Evolutionary conservation across 768 basidiomycete genomes (phyloP), one percentile per base, ranked within the genome.

Genomic region (Collybia mongolica): DNA sequence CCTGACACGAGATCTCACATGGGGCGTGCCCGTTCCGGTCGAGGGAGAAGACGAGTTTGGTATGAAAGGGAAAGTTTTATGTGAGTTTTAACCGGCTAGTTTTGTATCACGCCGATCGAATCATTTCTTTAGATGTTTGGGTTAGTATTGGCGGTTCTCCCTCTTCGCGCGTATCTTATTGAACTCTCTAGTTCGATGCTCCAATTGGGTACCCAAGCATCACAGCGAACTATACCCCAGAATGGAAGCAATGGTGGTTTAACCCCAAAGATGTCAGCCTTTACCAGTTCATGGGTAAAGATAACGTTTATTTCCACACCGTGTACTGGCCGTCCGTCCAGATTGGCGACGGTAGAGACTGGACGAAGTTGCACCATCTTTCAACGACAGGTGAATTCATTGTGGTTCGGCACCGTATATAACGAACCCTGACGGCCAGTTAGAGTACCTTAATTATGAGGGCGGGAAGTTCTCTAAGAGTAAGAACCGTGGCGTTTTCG

Each of bases 231-330:
- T 94, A 95, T 73, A 96, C 92, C 29, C 75, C 88, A 17, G 88
- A 97, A 55, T 99, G 97, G 97, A 84, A 87, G 67, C 79, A 84
- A 66, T 99, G 97, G 97, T 99, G 97, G 97, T 84, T 89, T 62
- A 88, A 95, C 62, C 89, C 88, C 1, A 76, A 91, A 57, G 77
- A 98, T 59, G 94, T 99, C 51, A 77, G 82, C 58, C 74, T 98
- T 44, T 97, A 93, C 72, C 96, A 99, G 68, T 99, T 99, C 77
- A 99, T 99, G 97, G 97, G 97, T 64, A 99, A 99, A 73, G 96
- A 98, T 66, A 98, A 94, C 54, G 93, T 95, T 44, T 98, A 96
- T 69, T 99, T 99, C 82, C 97, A 99, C 68, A 93, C 93, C 0
- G 83, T 99, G 36, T 93, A 93, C 60, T 99, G 86, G 75, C 96